Evolutionary conservation across 306 rosid species (phyloP).

Genomic region (Quercus aquifolioides): DNA sequence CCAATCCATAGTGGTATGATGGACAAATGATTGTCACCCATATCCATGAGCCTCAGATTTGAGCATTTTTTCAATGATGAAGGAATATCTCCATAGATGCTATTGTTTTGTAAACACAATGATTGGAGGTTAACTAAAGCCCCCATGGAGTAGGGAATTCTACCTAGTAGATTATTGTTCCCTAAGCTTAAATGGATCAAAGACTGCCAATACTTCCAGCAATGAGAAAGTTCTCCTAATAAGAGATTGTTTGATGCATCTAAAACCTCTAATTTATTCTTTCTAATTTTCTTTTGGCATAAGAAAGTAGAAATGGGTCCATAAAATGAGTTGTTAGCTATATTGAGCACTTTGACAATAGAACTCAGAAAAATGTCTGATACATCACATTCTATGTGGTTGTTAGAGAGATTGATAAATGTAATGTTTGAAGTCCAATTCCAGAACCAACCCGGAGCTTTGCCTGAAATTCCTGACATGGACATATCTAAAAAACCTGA

Average conservation of each 20-base stretch:
- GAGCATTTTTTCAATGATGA: slow-evolving; percentile 21
- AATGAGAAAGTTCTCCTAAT: slow-evolving; percentile 24
- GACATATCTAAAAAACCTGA: not conserved
- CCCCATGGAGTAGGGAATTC: slow-evolving; percentile 21
- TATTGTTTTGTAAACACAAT: slow-evolving; percentile 14
- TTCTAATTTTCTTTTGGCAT: too few relatives aligned
- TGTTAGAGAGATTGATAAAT: slow-evolving; percentile 1
- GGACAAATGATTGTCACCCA: slow-evolving; percentile 31
- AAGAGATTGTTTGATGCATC: not conserved
- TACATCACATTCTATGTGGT: not conserved
- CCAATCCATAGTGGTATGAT: not conserved
- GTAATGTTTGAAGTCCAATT: not conserved
- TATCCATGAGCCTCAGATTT: slow-evolving; percentile 19
- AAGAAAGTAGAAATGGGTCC: too few relatives aligned
- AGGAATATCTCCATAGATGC: slow-evolving; percentile 17
- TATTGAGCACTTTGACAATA: too few relatives aligned
- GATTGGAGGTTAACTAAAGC: slow-evolving; percentile 15
- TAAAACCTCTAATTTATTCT: too few relatives aligned
- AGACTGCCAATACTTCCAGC: slow-evolving; percentile 32
- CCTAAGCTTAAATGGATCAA: slow-evolving; percentile 35
- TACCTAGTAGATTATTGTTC: slow-evolving; percentile 24
- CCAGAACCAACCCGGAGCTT: slow-evolving; percentile 11
- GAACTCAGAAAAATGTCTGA: too few relatives aligned
- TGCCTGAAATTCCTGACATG: not conserved
- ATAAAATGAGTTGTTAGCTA: too few relatives aligned